phyloP scores from a whole-genome alignment of 305 asterid genomes.

The Fraxinus greggii region DNA sequence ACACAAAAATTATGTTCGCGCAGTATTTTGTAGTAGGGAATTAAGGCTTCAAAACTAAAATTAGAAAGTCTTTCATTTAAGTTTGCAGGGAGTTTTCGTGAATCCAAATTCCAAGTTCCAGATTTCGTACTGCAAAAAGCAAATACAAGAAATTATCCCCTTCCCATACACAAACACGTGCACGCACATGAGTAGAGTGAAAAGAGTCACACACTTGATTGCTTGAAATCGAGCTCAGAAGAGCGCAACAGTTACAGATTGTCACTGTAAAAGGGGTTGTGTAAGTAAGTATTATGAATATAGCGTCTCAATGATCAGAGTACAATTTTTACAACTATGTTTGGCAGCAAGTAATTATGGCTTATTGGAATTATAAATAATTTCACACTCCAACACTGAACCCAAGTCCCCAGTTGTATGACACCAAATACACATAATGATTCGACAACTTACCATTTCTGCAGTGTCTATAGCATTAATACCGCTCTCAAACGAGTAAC shows the following conservation, averaged over 20 bases:
- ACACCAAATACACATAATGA: background rate
- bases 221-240: background rate
- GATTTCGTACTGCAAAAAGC: background rate
- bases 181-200: background rate
- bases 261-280: background rate
- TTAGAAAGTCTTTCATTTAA: background rate
- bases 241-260: background rate
- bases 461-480: constrained; percentile 78
- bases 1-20: background rate
- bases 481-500: constrained; percentile 74
- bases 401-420: background rate
- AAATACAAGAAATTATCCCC: background rate
- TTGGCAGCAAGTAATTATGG: background rate
- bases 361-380: background rate
- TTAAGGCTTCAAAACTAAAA: background rate
- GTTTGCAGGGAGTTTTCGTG: background rate
- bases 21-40: background rate
- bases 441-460: constrained; percentile 52
- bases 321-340: background rate
- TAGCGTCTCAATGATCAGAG: background rate
- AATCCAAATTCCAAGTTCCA: background rate
- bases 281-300: background rate
- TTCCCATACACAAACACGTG: background rate
- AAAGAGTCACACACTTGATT: background rate
- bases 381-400: background rate